A percentile compares a stretch with the other conserved stretches of the same genome.
Conservation (phyloP, 306 rosid species). For the Quillaja saponaria region DNA sequence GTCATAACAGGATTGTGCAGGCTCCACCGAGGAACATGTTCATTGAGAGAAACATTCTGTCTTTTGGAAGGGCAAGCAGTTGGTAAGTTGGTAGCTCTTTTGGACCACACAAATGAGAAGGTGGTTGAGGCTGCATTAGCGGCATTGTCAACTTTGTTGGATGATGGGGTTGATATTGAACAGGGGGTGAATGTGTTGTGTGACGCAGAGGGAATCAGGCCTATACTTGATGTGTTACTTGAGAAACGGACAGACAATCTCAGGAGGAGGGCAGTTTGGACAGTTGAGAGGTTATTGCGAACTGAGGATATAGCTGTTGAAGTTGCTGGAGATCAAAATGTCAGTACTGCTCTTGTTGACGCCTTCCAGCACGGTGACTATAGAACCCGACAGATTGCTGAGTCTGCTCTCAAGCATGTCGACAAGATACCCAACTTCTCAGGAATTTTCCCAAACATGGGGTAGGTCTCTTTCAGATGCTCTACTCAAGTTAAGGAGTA, state of each 20-base stretch:
- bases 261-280: conserved; percentile 92
- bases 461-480: conserved; percentile 33
- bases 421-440: conserved; percentile 98
- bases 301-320: conserved; percentile 74
- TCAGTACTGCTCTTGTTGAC: conserved; percentile 93
- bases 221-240: conserved; percentile 73
- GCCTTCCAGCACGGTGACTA: conserved; percentile 96
- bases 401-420: conserved; percentile 90
- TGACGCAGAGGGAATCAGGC: conserved; percentile 73
- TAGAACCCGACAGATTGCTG: conserved; percentile 92
- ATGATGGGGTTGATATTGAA: conserved; percentile 80
- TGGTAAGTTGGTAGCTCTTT: conserved; percentile 72
- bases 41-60: conserved; percentile 78
- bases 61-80: conserved; percentile 83
- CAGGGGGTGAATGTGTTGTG: conserved; percentile 77
- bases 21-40: conserved; percentile 81
- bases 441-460: conserved; percentile 74
- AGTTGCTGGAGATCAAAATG: conserved; percentile 80
- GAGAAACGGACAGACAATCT: conserved; percentile 83
- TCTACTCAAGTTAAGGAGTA: conserved; percentile 23
- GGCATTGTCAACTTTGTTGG: conserved; percentile 77
- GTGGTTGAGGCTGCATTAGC: conserved; percentile 97
- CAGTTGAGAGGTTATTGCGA: conserved; percentile 85
- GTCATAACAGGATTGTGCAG: conserved; percentile 67
- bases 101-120: conserved; percentile 85